These are phyloP conservation scores for Hypoxylon sp. DNA, from an alignment of 2,329 filamentous ascomycete species.

Conservation along the genomic window DNA sequence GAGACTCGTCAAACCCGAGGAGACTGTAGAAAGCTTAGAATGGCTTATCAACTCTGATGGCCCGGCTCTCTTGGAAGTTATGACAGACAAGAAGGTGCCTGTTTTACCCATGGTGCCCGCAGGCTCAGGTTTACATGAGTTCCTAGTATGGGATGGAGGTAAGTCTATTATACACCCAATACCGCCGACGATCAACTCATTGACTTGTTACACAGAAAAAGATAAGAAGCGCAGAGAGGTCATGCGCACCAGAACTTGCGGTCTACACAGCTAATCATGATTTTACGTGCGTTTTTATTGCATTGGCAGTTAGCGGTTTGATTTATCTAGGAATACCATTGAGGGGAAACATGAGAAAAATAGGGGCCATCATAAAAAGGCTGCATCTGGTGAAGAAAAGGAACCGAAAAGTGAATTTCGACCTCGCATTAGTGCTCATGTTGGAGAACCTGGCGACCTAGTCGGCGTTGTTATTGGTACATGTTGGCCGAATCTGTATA, in stretches of 20 bases:
- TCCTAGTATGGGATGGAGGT: constrained; percentile 88
- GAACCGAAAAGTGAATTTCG: constrained; percentile 37
- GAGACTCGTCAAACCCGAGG: constrained; percentile 79
- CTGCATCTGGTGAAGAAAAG: constrained; percentile 20
- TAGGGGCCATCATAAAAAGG: constrained; percentile 24
- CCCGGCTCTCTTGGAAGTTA: constrained; percentile 92
- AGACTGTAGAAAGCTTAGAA: constrained; percentile 82
- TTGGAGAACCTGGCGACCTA: constrained; percentile 18
- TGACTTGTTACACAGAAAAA: constrained; percentile 69
- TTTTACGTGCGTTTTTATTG: constrained; percentile 23
- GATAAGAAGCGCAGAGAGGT: constrained; percentile 76
- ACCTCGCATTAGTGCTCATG: constrained; percentile 28
- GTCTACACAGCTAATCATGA: constrained; percentile 60
- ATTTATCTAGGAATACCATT: constrained; percentile 36
- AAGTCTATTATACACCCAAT: constrained; percentile 55
- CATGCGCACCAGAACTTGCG: constrained; percentile 75
- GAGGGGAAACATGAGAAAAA: constrained; percentile 19
- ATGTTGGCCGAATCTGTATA: constrained; percentile 27
- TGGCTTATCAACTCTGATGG: constrained; percentile 93
- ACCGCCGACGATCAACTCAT: constrained; percentile 45
- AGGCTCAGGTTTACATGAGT: constrained; percentile 90
- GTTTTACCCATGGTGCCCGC: constrained; percentile 98
- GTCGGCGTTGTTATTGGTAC: constrained; percentile 28
- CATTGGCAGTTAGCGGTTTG: constrained; percentile 39
- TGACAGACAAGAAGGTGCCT: constrained; percentile 92